Percentiles rank a stretch among this genome's conserved stretches.
Conservation (phyloP, 2,329 filamentous ascomycete species). For the Xylariaceae sp. region DNA sequence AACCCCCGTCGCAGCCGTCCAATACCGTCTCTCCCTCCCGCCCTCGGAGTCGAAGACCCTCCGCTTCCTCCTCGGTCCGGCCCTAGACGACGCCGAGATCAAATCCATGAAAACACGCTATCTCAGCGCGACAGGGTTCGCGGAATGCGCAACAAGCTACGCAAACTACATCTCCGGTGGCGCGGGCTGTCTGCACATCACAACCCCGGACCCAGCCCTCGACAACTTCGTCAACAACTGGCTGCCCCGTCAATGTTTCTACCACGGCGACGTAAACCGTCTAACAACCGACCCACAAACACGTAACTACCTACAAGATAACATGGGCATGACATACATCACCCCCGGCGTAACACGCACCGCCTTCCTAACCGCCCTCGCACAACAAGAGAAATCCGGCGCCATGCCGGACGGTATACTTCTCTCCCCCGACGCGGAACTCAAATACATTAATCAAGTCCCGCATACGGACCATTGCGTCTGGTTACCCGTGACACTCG, state of each 20-base stretch:
- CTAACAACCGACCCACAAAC: slow-evolving; percentile 55
- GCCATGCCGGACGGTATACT: slow-evolving; percentile 55
- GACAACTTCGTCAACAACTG: slow-evolving; percentile 57
- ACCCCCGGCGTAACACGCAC: slow-evolving; percentile 42
- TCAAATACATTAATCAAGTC: slow-evolving; percentile 58
- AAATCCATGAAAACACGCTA: slow-evolving; percentile 42
- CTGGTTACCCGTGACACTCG: slow-evolving; percentile 51
- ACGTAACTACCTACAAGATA: slow-evolving; percentile 55
- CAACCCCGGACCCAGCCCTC: slow-evolving; percentile 49
- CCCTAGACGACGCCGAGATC: slow-evolving; percentile 48
- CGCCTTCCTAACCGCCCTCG: slow-evolving; percentile 45
- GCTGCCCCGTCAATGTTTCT: slow-evolving; percentile 53
- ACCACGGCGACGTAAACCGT: slow-evolving; percentile 55
- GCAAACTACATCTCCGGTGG: slow-evolving; percentile 47
- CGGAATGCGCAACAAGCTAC: slow-evolving; percentile 42
- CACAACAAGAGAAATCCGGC: slow-evolving; percentile 50
- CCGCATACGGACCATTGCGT: slow-evolving; percentile 56
- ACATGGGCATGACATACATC: slow-evolving; percentile 57
- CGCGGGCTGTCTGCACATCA: slow-evolving; percentile 46
- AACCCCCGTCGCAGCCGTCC: slow-evolving; percentile 49
- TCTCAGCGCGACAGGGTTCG: slow-evolving; percentile 45
- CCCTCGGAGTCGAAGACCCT: slow-evolving; percentile 40
- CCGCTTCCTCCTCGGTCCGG: slow-evolving; percentile 52
- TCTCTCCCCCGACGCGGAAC: slow-evolving; percentile 47
- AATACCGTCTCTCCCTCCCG: slow-evolving; percentile 43